Evolutionary conservation across 139 green algal genomes (phyloP).

Genomic region (Chlamydomonas sphaeroides): DNA sequence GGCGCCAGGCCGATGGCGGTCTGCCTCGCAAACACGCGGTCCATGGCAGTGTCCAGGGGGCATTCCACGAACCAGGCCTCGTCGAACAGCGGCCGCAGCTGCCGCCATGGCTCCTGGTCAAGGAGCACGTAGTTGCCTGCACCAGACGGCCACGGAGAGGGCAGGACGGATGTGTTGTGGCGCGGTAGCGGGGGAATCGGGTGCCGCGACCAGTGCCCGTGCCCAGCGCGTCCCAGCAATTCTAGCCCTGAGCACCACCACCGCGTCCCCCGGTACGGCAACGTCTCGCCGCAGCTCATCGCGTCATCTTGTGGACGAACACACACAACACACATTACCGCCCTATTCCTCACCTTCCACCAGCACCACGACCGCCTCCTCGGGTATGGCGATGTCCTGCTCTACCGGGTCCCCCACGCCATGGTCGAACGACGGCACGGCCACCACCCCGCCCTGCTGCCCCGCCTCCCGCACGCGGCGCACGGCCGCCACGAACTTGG

Average conservation of each 20-base stretch:
- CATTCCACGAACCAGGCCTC: constrained; percentile 83
- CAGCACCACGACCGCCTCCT: constrained; percentile 17
- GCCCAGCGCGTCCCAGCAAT: no score
- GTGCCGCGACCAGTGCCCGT: no score
- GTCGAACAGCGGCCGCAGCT: constrained; percentile 65
- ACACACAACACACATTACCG: no score
- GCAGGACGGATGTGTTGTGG: background rate
- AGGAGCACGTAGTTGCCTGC: constrained; percentile 96
- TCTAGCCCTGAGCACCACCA: no score
- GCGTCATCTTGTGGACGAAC: no score
- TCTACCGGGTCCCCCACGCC: constrained; percentile 56
- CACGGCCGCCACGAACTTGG: constrained; percentile 73
- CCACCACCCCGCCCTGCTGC: constrained; percentile 38
- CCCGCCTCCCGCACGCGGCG: constrained; percentile 5
- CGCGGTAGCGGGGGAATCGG: background rate
- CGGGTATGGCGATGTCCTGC: constrained; percentile 44
- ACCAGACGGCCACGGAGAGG: no score
- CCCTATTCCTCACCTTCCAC: constrained; percentile 42
- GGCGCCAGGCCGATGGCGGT: constrained; percentile 59
- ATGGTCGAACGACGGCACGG: constrained; percentile 90
- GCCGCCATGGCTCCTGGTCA: constrained; percentile 60
- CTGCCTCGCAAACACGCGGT: constrained; percentile 69
- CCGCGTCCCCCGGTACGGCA: no score
- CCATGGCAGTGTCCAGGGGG: constrained; percentile 72
- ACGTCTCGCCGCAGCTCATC: no score